phyloP scores from a whole-genome alignment of 306 rosid species.

The Cucurbita moschata region DNA sequence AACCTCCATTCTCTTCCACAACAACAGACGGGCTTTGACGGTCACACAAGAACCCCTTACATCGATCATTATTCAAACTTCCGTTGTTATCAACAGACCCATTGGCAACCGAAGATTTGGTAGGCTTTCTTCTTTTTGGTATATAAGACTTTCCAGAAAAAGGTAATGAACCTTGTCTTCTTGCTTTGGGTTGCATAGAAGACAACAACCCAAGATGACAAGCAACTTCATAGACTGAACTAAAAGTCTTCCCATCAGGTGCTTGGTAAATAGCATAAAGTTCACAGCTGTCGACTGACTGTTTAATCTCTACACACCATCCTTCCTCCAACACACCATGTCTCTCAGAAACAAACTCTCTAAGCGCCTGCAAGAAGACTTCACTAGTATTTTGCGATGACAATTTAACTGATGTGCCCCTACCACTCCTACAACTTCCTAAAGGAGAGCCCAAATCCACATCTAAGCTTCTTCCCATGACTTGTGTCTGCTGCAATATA shows the following conservation, averaged over 20 bases:
- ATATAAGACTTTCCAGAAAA: conserved; percentile 29
- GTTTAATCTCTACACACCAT: conserved; percentile 85
- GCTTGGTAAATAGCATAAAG: conserved; percentile 80
- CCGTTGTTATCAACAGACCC: conserved; percentile 57
- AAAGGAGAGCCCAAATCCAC: conserved; percentile 36
- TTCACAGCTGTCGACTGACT: conserved; percentile 48
- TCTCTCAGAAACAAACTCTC: conserved; percentile 68
- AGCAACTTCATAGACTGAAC: conserved; percentile 90
- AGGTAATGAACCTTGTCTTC: conserved; percentile 39
- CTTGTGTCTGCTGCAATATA: conserved; percentile 41
- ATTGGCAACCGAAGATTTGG: conserved; percentile 29
- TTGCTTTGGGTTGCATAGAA: conserved; percentile 40
- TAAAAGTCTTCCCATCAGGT: conserved; percentile 88
- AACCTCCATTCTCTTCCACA: conserved; percentile 23
- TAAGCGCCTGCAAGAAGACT: conserved; percentile 74
- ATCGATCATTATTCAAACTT: conserved; percentile 20
- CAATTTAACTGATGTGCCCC: conserved; percentile 31
- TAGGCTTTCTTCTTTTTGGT: conserved; percentile 58
- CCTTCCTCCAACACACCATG: conserved; percentile 89
- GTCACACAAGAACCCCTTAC: conserved; percentile 36
- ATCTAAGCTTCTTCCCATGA: conserved; percentile 35
- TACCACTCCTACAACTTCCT: conserved; percentile 45
- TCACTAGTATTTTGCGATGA: conserved; percentile 45
- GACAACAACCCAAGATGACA: conserved; percentile 68
- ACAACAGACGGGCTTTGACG: conserved; percentile 21